Evolutionary conservation across 371 early-diverging fungal species (phyloP), one percentile per base, ranked within the genome.

Genomic region (Mucor piriformis): DNA sequence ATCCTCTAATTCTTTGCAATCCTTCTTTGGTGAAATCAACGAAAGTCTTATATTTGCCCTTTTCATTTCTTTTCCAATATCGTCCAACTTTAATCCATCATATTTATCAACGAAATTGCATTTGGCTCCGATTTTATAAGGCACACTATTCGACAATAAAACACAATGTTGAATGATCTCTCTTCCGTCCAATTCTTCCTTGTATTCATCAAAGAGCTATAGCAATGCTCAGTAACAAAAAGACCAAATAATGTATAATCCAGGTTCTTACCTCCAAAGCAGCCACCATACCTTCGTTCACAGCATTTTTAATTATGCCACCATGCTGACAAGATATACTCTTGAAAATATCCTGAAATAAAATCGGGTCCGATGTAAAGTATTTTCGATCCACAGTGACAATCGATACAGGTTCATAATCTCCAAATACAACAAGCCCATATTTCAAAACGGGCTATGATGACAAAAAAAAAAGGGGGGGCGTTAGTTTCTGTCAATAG

Each of bases 381-480:
- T 81, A 82, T 37, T 83, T 81, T 32, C 80, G 66, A 54, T 84
- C 85, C 15, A 86, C 79, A 6, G 83, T 81, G 6, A 74, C 70
- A 6, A 78, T 57, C 4, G 83, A 85, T 18, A 72, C 73, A 0
- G 85, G 85, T 27, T 82, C 82, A 62, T 86, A 86, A 62, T 88
- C 88, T n/a, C 86, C 86, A 69, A 82, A 88, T 2, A 86, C 70
- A 3, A 82, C 83, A 43, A 88, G 57, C n/a, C 85, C 86, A 57
- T 81, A 88, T 24, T 78, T 80, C n/a, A 85, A 63, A 15, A 82
- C 61, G 11, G 84, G 84, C 86, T 85, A 63, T 23, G 49, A 15
- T 10, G 5, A 50, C 37, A 29, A 15, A 18, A 62, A 2, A 13
- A 53, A 33, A 29, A 42, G 48, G 4, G 15, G 58, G 3, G n/a